A percentile compares a stretch with the other conserved stretches of the same genome.
Evolutionary conservation across 163 green algal genomes (phyloP).

Genomic region (Chlamydomonas reinhardtii): DNA sequence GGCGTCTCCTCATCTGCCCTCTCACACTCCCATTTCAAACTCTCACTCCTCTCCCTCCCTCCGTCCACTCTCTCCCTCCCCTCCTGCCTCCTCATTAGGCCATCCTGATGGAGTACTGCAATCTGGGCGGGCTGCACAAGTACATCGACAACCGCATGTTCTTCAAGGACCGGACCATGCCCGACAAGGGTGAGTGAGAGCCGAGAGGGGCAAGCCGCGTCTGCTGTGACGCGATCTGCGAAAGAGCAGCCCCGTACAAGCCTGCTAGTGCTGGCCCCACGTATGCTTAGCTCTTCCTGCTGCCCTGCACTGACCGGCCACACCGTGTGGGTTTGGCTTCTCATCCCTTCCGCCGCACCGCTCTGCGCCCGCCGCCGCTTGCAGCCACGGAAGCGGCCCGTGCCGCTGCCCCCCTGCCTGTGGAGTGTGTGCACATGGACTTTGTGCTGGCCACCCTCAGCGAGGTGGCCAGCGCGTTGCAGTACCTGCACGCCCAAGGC

Average conservation of each 20-base stretch:
- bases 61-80: not conserved
- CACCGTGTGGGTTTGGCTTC: too few species aligned
- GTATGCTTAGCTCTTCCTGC: too few species aligned
- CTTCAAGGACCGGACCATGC: constrained; percentile 26
- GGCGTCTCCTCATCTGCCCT: too few species aligned
- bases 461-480: constrained; percentile 55
- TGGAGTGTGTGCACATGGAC: constrained; percentile 38
- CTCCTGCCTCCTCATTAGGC: constrained; percentile 19
- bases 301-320: too few species aligned
- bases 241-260: too few species aligned
- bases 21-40: too few species aligned
- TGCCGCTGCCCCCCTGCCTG: not conserved
- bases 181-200: not conserved
- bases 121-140: constrained; percentile 59
- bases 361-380: not conserved
- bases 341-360: too few species aligned
- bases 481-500: constrained; percentile 73
- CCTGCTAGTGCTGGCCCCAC: too few species aligned
- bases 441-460: constrained; percentile 52
- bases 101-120: constrained; percentile 77
- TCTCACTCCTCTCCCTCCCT: not conserved
- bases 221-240: too few species aligned
- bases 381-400: constrained; percentile 5
- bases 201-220: too few species aligned
- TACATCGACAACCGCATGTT: constrained; percentile 54